These are phyloP conservation scores for Suillus sp. DNA, from an alignment of 768 basidiomycete species.

Conservation along the genomic window DNA sequence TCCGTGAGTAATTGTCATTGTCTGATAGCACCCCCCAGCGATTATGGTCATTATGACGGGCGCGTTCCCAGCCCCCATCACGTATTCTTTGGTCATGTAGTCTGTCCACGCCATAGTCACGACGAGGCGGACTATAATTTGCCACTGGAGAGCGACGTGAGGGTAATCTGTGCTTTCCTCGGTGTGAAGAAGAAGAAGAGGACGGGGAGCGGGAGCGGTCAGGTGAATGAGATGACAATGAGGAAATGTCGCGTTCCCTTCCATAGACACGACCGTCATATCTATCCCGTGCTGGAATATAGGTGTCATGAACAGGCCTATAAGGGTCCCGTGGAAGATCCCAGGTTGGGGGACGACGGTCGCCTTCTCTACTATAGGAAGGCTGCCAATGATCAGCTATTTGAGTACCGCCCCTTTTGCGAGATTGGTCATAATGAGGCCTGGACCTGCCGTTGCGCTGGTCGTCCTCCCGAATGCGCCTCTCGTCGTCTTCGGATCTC, in stretches of 20 bases:
- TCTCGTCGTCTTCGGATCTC: conserved; percentile 48
- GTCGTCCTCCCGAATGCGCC: conserved; percentile 42
- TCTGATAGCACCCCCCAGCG: conserved; percentile 16
- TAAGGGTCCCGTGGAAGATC: conserved; percentile 28
- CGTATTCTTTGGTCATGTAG: conserved; percentile 39
- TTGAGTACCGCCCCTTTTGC: neutral
- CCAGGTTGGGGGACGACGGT: conserved; percentile 27
- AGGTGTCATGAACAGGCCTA: conserved; percentile 21
- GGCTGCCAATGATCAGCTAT: conserved; percentile 28
- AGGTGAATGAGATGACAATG: conserved; percentile 30
- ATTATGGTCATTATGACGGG: conserved; percentile 21
- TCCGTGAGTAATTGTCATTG: conserved; percentile 9
- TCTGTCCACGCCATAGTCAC: conserved; percentile 37
- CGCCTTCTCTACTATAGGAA: conserved; percentile 27
- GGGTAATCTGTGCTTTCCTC: conserved; percentile 36
- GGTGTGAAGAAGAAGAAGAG: conserved; percentile 37
- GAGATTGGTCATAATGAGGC: conserved; percentile 18
- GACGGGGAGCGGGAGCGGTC: conserved; percentile 44
- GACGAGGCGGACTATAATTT: conserved; percentile 42
- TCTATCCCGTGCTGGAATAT: conserved; percentile 27
- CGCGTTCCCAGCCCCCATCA: conserved; percentile 38
- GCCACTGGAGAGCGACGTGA: conserved; percentile 39
- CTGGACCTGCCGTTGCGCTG: conserved; percentile 27
- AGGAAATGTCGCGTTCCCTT: conserved; percentile 25
- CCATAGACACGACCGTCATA: conserved; percentile 26